Conservation (phyloP, 2,329 filamentous ascomycete species). For the Neonectria hederae region DNA sequence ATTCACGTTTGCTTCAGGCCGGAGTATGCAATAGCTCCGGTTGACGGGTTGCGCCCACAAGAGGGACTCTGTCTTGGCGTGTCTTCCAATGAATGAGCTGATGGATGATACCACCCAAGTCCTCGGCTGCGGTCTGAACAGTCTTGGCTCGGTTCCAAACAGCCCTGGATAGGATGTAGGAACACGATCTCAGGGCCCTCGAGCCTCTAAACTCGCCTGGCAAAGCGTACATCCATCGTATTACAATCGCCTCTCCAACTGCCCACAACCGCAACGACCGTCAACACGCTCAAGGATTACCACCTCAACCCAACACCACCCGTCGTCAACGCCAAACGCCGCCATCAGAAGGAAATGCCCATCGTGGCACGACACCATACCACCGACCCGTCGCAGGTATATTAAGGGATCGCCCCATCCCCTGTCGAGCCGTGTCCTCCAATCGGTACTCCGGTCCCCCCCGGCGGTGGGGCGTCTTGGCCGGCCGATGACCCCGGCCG, state of each 20-base stretch:
- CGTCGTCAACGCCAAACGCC: background rate
- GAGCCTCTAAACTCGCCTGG: background rate
- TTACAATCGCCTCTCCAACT: background rate
- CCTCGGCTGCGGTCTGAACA: background rate
- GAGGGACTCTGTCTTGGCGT: background rate
- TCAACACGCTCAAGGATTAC: background rate
- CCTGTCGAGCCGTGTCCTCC: background rate
- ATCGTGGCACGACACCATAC: background rate
- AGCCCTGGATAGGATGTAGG: background rate
- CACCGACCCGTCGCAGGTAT: background rate
- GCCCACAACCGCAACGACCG: background rate
- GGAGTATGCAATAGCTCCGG: background rate
- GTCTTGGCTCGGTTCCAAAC: background rate
- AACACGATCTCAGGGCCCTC: background rate
- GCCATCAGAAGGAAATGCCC: background rate
- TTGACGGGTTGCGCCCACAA: background rate
- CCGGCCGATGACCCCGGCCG: slow-evolving; percentile 19
- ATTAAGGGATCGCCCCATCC: background rate
- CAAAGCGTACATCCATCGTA: background rate
- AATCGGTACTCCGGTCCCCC: background rate
- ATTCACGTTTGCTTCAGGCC: background rate
- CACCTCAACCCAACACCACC: background rate
- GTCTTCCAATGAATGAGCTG: background rate
- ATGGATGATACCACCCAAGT: background rate
- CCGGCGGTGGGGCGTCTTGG: background rate